Evolutionary conservation across 768 basidiomycete species (phyloP).

Genomic region (Trametes sanguinea): DNA sequence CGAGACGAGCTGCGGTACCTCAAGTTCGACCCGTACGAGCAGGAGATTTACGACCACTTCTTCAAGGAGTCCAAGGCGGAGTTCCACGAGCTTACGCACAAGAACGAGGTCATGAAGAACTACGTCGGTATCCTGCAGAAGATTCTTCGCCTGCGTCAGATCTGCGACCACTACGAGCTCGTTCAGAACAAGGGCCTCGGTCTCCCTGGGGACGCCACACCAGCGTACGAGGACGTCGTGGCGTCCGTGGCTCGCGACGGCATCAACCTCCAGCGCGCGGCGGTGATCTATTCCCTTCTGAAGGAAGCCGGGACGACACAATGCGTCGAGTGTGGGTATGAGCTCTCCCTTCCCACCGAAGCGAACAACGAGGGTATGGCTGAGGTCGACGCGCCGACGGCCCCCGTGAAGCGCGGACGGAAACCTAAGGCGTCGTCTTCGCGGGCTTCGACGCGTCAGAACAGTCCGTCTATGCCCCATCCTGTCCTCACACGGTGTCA

Average conservation of each 20-base stretch:
- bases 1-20: slow-evolving; percentile 85
- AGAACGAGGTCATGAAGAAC: slow-evolving; percentile 96
- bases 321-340: slow-evolving; percentile 84
- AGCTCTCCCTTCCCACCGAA: slow-evolving; percentile 54
- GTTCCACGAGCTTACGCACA: slow-evolving; percentile 82
- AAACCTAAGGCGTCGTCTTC: slow-evolving; percentile 56
- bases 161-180: slow-evolving; percentile 94
- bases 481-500: slow-evolving; percentile 89
- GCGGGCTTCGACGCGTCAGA: slow-evolving; percentile 72
- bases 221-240: slow-evolving; percentile 78
- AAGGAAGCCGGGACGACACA: slow-evolving; percentile 86
- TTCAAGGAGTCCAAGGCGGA: slow-evolving; percentile 90
- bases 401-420: slow-evolving; percentile 50
- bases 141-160: slow-evolving; percentile 93
- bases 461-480: slow-evolving; percentile 62
- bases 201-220: slow-evolving; percentile 45
- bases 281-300: slow-evolving; percentile 81
- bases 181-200: slow-evolving; percentile 66
- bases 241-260: slow-evolving; percentile 78
- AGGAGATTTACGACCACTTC: slow-evolving; percentile 84
- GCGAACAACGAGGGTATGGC: slow-evolving; percentile 42
- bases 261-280: slow-evolving; percentile 70
- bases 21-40: slow-evolving; percentile 80
- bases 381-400: slow-evolving; percentile 49
- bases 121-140: slow-evolving; percentile 97